These are phyloP conservation scores for Stellera chamaejasme DNA, from an alignment of 345 rosid species.

Conservation along the genomic window DNA sequence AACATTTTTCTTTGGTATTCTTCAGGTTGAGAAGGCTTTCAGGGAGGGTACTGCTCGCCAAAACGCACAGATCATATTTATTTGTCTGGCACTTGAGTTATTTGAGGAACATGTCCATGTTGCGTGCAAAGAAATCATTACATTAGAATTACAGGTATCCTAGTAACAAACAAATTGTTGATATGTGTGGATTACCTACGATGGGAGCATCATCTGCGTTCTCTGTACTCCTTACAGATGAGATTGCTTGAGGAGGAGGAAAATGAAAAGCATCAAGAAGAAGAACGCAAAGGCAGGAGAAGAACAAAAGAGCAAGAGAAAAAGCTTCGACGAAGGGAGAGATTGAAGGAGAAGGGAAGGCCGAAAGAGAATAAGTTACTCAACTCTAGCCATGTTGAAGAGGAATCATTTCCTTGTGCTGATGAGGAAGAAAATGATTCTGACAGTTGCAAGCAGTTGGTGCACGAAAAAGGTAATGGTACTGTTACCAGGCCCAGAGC, in stretches of 20 bases:
- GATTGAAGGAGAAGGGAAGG: conserved; percentile 80
- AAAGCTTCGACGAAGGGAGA: conserved; percentile 90
- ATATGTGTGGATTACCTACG: background rate
- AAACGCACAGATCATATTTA: conserved; percentile 95
- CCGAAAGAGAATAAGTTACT: conserved; percentile 40
- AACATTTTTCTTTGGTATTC: background rate
- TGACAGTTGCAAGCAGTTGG: conserved; percentile 16
- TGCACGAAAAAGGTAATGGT: conserved; percentile 31
- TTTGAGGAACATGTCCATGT: conserved; percentile 88
- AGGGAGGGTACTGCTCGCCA: conserved; percentile 98
- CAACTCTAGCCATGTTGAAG: no score
- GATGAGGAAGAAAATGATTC: conserved; percentile 8
- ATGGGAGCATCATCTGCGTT: background rate
- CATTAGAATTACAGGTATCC: conserved; percentile 76
- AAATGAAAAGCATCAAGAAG: conserved; percentile 90
- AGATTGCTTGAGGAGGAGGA: conserved; percentile 98
- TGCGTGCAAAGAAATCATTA: conserved; percentile 94
- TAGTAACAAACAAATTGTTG: no score
- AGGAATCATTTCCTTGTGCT: conserved; percentile 2
- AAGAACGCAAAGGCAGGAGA: conserved; percentile 83
- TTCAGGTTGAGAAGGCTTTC: conserved; percentile 96
- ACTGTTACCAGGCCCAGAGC: conserved; percentile 45
- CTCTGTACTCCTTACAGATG: conserved; percentile 32
- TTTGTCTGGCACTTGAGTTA: conserved; percentile 71
- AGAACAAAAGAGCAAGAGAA: conserved; percentile 86